These are phyloP conservation scores for Xylariaceae sp. DNA, from an alignment of 2,329 filamentous ascomycete species.

Conservation along the genomic window DNA sequence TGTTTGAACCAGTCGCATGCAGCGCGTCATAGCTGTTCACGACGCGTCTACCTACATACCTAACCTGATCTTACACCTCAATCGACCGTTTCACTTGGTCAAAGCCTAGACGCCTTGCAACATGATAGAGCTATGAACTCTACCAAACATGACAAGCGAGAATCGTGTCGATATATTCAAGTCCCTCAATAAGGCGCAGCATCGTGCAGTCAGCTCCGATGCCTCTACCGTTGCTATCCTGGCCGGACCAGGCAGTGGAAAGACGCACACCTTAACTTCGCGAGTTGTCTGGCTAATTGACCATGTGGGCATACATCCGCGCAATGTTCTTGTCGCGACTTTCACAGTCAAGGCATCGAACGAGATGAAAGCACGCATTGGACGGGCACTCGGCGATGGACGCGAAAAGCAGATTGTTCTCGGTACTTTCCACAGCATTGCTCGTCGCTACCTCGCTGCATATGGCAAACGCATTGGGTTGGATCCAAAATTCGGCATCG, in stretches of 20 bases:
- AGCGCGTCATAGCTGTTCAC: constrained; percentile 7
- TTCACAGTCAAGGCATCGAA: constrained; percentile 93
- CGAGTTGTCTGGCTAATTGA: constrained; percentile 86
- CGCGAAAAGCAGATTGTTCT: constrained; percentile 75
- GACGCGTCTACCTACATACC: constrained; percentile 19
- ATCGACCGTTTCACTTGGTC: neutral
- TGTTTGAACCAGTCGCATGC: constrained; percentile 1
- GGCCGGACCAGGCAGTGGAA: constrained; percentile 71
- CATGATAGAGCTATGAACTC: neutral
- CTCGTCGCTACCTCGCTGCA: constrained; percentile 75
- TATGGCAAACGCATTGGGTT: constrained; percentile 86
- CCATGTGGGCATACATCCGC: constrained; percentile 68
- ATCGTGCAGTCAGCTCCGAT: constrained; percentile 52
- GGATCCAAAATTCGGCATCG: constrained; percentile 82
- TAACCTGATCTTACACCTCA: too few species aligned
- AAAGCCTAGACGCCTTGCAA: neutral
- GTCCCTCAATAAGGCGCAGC: constrained; percentile 55
- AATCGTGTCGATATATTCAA: constrained; percentile 37
- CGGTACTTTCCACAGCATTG: constrained; percentile 93
- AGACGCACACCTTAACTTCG: constrained; percentile 92
- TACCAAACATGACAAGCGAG: constrained; percentile 22
- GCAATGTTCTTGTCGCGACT: constrained; percentile 90
- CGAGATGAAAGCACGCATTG: constrained; percentile 90
- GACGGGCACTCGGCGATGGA: constrained; percentile 73
- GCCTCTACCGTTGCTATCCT: constrained; percentile 62